Conservation (phyloP, 805 yeast species). For the Hanseniaspora vineae region DNA sequence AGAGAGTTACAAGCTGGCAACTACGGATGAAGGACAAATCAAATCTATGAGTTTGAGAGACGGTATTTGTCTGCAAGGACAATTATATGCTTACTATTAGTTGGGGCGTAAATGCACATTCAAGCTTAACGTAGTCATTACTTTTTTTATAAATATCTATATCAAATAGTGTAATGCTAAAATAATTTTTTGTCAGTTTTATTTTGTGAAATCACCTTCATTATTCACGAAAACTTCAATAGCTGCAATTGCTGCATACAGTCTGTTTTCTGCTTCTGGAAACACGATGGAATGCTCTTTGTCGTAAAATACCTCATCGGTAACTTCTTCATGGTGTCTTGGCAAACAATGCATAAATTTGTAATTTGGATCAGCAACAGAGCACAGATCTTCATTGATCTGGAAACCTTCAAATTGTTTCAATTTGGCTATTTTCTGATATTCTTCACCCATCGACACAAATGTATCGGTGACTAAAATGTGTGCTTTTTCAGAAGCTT, state of each 20-base stretch:
- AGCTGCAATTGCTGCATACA: conserved; percentile 92
- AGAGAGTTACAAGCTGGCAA: neutral
- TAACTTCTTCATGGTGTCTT: conserved; percentile 87
- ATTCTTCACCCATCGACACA: conserved; percentile 96
- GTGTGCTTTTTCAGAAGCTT: conserved; percentile 63
- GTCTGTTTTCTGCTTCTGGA: conserved; percentile 90
- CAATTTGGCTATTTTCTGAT: conserved; percentile 56
- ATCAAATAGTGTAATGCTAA: neutral
- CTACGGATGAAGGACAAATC: neutral
- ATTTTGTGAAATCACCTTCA: conserved; percentile 44
- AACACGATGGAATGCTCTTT: conserved; percentile 68
- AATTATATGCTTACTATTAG: neutral
- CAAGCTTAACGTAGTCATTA: neutral
- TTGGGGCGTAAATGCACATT: too few species aligned
- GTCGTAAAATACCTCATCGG: conserved; percentile 83
- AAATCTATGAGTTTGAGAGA: neutral
- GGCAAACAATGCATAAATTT: conserved; percentile 98
- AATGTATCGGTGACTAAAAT: conserved; percentile 92
- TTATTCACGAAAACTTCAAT: conserved; percentile 81
- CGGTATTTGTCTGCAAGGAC: neutral
- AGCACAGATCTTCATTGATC: conserved; percentile 54
- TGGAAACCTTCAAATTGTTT: conserved; percentile 81
- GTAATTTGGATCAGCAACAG: conserved; percentile 54
- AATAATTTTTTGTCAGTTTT: conserved; percentile 6
- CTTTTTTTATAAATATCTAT: neutral